These are phyloP conservation scores for Phytophthora crassamura DNA, from an alignment of 352 stramenopile species.

Conservation along the genomic window DNA sequence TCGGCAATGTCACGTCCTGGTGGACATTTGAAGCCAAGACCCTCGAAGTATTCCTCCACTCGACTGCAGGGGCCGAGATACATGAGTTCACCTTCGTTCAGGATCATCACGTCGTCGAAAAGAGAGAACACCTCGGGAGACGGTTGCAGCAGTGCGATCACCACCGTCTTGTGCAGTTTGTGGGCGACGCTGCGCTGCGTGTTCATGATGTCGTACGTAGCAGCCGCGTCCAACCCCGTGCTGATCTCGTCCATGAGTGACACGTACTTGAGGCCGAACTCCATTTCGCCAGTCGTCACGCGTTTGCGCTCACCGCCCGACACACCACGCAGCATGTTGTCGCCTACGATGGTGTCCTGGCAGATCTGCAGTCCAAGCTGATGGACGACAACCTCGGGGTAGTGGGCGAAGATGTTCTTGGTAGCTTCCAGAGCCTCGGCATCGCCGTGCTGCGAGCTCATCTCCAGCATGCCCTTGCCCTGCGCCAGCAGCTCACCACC, in stretches of 20 bases:
- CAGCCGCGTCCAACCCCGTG: constrained; percentile 87
- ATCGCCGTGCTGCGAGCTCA: constrained; percentile 41
- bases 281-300: constrained; percentile 89
- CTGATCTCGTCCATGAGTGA: constrained; percentile 91
- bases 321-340: constrained; percentile 55
- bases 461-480: constrained; percentile 22
- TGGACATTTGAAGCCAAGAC: constrained; percentile 41
- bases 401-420: constrained; percentile 34
- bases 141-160: constrained; percentile 83
- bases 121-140: constrained; percentile 89
- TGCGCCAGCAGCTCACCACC: constrained; percentile 15
- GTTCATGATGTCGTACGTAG: constrained; percentile 45
- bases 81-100: no score
- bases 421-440: constrained; percentile 21
- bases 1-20: constrained; percentile 35
- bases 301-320: constrained; percentile 70
- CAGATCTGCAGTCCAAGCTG: constrained; percentile 46
- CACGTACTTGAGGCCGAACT: constrained; percentile 71
- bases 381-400: constrained; percentile 52
- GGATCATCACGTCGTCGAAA: constrained; percentile 60
- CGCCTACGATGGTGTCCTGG: constrained; percentile 57
- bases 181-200: constrained; percentile 32
- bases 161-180: constrained; percentile 36
- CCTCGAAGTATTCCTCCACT: constrained; percentile 43
- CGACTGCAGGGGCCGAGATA: constrained; percentile 49